Percentiles rank a stretch among this genome's conserved stretches.
phyloP scores from a whole-genome alignment of 2,329 filamentous ascomycete genomes.

The Pseudocercospora ulei region DNA sequence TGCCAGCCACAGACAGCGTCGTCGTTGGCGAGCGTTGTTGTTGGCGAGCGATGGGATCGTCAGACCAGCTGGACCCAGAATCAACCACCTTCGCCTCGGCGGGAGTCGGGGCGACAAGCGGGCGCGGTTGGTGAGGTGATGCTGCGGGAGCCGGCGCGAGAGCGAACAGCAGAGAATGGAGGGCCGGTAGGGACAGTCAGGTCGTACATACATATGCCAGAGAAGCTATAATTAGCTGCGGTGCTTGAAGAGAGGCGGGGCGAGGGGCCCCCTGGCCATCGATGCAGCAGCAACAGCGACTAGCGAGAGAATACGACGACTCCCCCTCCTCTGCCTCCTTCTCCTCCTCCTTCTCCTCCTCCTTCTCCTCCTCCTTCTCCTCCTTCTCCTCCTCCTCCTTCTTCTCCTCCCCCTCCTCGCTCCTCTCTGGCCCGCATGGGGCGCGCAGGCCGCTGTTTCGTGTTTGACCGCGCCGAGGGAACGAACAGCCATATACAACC shows the following conservation, averaged over 20 bases:
- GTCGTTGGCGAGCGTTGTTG: not conserved
- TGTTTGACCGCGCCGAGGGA: no score
- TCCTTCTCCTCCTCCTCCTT: no score
- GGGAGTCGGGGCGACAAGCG: slow-evolving; percentile 1
- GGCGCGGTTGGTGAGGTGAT: slow-evolving; percentile 10
- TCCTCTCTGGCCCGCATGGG: slow-evolving; percentile 6
- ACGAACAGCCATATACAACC: no score
- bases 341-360: not conserved
- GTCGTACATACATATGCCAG: no score
- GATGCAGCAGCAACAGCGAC: slow-evolving; percentile 2
- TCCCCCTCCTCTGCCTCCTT: not conserved
- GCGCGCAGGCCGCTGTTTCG: slow-evolving; percentile 18
- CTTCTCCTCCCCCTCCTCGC: no score
- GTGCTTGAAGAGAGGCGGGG: slow-evolving; percentile 1
- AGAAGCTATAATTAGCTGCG: not conserved
- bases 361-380: no score
- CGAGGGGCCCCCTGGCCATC: slow-evolving; percentile 1
- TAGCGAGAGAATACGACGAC: no score
- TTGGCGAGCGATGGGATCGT: not conserved
- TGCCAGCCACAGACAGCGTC: not conserved
- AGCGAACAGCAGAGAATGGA: not conserved
- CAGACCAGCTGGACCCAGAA: slow-evolving; percentile 14
- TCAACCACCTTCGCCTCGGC: not conserved
- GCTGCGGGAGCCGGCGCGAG: slow-evolving; percentile 12
- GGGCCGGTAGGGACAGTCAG: not conserved